Evolutionary conservation across 148 eudicot genomes (phyloP).

Genomic region (Rheum nobile): DNA sequence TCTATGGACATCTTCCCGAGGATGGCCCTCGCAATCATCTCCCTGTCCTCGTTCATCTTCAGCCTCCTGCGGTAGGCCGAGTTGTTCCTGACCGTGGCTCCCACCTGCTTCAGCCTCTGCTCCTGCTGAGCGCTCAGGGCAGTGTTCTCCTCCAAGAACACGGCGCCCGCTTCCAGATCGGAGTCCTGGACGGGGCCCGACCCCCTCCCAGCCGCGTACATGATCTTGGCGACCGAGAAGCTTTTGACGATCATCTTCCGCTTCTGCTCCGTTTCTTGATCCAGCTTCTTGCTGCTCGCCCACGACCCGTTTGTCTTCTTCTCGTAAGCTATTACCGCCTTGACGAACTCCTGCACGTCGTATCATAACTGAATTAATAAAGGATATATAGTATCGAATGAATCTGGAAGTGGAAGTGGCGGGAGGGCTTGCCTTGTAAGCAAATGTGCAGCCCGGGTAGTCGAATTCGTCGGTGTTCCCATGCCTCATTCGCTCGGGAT

Average conservation of each 20-base stretch:
- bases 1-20: conserved; percentile 34
- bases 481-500: conserved; percentile 42
- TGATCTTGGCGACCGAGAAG: conserved; percentile 32
- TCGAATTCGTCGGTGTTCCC: conserved; percentile 29
- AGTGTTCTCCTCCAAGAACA: conserved; percentile 33
- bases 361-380: too few species aligned
- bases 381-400: too few species aligned
- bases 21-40: conserved; percentile 21
- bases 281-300: conserved; percentile 22
- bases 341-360: conserved; percentile 36
- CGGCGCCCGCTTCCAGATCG: conserved; percentile 32
- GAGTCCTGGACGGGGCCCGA: conserved; percentile 12
- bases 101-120: conserved; percentile 37
- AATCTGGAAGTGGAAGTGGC: too few species aligned
- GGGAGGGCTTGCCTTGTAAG: conserved; percentile 31
- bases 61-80: conserved; percentile 16
- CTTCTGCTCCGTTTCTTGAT: conserved; percentile 34
- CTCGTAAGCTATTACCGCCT: conserved; percentile 34
- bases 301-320: conserved; percentile 20
- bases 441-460: conserved; percentile 38
- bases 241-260: conserved; percentile 32
- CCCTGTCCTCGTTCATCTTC: conserved; percentile 32
- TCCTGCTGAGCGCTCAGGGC: conserved; percentile 33
- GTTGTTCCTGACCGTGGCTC: conserved; percentile 37
- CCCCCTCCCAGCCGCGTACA: conserved; percentile 22